Evolutionary conservation across 441 rosid genomes (phyloP).

Genomic region (Theobroma grandiflorum): DNA sequence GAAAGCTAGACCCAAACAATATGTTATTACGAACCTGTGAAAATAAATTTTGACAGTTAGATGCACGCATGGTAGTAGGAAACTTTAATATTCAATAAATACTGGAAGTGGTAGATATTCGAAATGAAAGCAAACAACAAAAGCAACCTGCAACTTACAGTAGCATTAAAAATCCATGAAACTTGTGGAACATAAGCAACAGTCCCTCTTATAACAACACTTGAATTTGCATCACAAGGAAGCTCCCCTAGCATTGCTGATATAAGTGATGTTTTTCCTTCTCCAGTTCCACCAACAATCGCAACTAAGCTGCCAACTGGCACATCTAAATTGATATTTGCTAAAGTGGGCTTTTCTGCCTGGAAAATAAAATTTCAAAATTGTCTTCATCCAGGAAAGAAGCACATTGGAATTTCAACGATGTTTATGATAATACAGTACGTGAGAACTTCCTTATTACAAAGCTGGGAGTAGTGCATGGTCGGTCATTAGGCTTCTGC

Average conservation of each 20-base stretch:
- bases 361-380: constrained; percentile 38
- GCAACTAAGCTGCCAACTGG: constrained; percentile 90
- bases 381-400: constrained; percentile 12
- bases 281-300: constrained; percentile 96
- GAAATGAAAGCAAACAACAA: background rate
- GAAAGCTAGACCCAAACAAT: constrained; percentile 81
- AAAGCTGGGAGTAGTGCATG: background rate
- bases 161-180: constrained; percentile 99
- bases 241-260: constrained; percentile 99
- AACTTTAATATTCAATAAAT: background rate
- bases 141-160: constrained; percentile 57
- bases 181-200: constrained; percentile 98
- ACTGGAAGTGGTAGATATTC: background rate
- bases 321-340: constrained; percentile 82
- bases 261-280: constrained; percentile 96
- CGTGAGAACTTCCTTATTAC: background rate
- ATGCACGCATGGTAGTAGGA: background rate
- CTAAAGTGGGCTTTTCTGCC: constrained; percentile 76
- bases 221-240: constrained; percentile 59
- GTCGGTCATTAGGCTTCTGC: background rate
- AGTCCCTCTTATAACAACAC: constrained; percentile 76
- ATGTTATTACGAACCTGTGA: constrained; percentile 89
- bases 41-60: constrained; percentile 24
- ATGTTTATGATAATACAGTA: background rate
- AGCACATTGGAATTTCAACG: constrained; percentile 18